These are phyloP conservation scores for Camelina neglecta DNA, from an alignment of 345 rosid species.

Conservation along the genomic window DNA sequence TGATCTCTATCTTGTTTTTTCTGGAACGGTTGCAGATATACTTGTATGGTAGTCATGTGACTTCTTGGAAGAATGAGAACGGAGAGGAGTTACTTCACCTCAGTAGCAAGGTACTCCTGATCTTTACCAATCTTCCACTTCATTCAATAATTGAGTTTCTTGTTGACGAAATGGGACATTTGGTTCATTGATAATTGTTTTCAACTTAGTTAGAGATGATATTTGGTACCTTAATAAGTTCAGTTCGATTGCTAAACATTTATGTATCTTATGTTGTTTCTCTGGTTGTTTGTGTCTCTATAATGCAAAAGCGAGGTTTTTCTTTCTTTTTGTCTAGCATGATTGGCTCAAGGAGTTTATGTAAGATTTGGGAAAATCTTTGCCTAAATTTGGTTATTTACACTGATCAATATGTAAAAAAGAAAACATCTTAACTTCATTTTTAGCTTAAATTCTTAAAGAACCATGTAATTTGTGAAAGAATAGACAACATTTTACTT, in stretches of 20 bases:
- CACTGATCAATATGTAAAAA: neutral
- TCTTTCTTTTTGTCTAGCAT: slow-evolving; percentile 5
- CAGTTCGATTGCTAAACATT: neutral
- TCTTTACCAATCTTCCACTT: neutral
- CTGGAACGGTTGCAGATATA: slow-evolving; percentile 61
- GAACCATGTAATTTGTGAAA: neutral
- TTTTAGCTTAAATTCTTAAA: slow-evolving; percentile 27
- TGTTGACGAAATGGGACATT: neutral
- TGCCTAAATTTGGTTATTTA: slow-evolving; percentile 4
- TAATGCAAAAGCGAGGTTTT: neutral
- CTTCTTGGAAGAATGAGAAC: slow-evolving; percentile 93
- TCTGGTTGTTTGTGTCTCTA: slow-evolving; percentile 19
- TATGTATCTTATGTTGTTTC: slow-evolving; percentile 17
- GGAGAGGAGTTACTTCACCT: slow-evolving; percentile 86
- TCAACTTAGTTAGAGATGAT: neutral
- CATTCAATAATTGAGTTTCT: slow-evolving; percentile 8
- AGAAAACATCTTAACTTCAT: slow-evolving; percentile 13
- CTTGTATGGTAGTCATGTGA: slow-evolving; percentile 86
- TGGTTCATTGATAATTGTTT: slow-evolving; percentile 12
- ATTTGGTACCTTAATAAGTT: neutral
- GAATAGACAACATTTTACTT: slow-evolving; percentile 14
- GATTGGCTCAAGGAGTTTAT: slow-evolving; percentile 12
- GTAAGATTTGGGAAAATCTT: slow-evolving; percentile 3
- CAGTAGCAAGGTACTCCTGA: slow-evolving; percentile 65
- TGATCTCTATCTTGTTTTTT: slow-evolving; percentile 13